These are phyloP conservation scores for Solanum chmielewskii DNA, from an alignment of 257 asterid species.

Conservation along the genomic window DNA sequence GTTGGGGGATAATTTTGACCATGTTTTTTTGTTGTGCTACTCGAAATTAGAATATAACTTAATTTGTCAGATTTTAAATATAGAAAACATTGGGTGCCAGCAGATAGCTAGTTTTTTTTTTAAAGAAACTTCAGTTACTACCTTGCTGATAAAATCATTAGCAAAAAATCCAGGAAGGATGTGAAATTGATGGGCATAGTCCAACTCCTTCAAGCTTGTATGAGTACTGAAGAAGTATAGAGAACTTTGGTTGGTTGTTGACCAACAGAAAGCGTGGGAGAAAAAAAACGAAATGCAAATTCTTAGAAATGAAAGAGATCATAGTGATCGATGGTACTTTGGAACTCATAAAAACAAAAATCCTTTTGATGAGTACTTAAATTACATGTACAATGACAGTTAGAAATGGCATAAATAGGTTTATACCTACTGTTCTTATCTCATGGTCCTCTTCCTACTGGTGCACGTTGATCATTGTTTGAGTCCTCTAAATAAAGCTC, in stretches of 20 bases:
- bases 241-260: not conserved
- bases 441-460: not conserved
- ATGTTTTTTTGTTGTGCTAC: not conserved
- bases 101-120: too few species aligned
- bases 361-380: not conserved
- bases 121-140: too few species aligned
- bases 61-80: not conserved
- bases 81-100: not conserved
- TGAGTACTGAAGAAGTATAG: not conserved
- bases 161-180: too few species aligned
- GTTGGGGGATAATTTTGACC: too few species aligned
- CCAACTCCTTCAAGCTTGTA: not conserved
- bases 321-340: not conserved
- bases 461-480: not conserved
- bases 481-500: not conserved
- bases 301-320: not conserved
- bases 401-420: not conserved
- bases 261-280: not conserved
- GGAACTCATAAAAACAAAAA: too few species aligned
- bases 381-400: not conserved
- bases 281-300: too few species aligned
- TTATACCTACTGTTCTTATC: not conserved
- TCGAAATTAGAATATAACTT: not conserved
- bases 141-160: not conserved
- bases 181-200: not conserved